Percentiles rank a stretch among this genome's conserved stretches.
These are phyloP conservation scores for Mycena polygramma DNA, from an alignment of 768 basidiomycete species.

Conservation along the genomic window DNA sequence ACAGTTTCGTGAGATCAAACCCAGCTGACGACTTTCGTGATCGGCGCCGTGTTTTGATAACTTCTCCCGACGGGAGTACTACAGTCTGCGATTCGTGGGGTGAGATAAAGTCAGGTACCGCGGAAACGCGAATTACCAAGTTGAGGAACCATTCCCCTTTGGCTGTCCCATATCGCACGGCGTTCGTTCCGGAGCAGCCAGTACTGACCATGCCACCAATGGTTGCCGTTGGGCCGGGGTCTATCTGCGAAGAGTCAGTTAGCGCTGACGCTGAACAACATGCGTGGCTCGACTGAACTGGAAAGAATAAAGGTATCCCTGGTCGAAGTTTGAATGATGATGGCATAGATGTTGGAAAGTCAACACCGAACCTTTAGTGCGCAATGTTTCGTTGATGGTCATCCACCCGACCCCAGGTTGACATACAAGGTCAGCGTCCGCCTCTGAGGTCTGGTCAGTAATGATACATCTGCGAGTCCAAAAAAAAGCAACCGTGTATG, in stretches of 20 bases:
- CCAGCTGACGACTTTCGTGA: constrained; percentile 90
- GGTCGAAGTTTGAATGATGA: neutral
- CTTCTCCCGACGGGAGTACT: constrained; percentile 88
- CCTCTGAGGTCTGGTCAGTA: constrained; percentile 55
- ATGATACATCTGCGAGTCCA: neutral
- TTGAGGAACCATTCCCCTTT: constrained; percentile 94
- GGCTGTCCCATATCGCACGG: constrained; percentile 90
- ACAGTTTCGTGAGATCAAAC: constrained; percentile 87
- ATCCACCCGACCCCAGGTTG: constrained; percentile 82
- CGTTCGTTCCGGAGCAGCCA: constrained; percentile 89
- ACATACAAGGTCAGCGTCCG: constrained; percentile 79
- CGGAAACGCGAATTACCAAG: constrained; percentile 51
- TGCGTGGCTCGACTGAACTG: constrained; percentile 60
- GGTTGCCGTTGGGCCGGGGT: constrained; percentile 84
- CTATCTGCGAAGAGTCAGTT: constrained; percentile 60
- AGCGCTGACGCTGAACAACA: neutral
- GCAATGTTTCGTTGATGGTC: constrained; percentile 77
- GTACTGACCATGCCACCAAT: constrained; percentile 91
- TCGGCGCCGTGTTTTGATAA: constrained; percentile 88
- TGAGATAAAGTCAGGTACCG: neutral
- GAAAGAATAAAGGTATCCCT: constrained; percentile 88
- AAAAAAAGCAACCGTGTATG: constrained; percentile 69
- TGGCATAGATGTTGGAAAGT: neutral
- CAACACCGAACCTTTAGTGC: constrained; percentile 62
- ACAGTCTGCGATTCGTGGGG: constrained; percentile 63